Percentiles rank a stretch among this genome's conserved stretches.
Conservation (phyloP, 345 rosid species). For the Streptanthus diversifolius region DNA sequence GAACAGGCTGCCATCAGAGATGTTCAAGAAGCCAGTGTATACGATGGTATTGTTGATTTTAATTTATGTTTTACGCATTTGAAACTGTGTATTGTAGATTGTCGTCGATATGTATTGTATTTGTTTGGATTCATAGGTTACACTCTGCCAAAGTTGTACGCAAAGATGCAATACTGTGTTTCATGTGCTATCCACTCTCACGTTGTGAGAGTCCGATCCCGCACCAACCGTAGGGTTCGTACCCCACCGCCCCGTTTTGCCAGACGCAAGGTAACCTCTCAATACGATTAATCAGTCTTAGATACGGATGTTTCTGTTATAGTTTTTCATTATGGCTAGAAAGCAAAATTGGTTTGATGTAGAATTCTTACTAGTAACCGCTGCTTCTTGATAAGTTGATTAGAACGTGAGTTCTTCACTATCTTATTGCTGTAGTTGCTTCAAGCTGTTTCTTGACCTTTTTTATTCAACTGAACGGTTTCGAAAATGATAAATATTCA, state of each 20-base stretch:
- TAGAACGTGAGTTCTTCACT: too few relatives aligned
- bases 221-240: conserved; percentile 66
- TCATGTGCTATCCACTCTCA: conserved; percentile 94
- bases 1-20: conserved; percentile 93
- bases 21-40: conserved; percentile 82
- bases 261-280: conserved; percentile 60
- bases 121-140: conserved; percentile 40
- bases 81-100: not conserved
- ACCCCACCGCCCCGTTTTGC: conserved; percentile 82
- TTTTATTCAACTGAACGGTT: not conserved
- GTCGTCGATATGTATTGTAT: not conserved
- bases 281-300: too few relatives aligned
- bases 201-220: conserved; percentile 90
- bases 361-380: too few relatives aligned
- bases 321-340: too few relatives aligned
- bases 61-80: not conserved
- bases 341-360: too few relatives aligned
- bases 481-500: not conserved
- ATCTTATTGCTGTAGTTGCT: too few relatives aligned
- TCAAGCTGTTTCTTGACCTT: fast-evolving
- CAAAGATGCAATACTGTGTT: conserved; percentile 86
- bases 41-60: conserved; percentile 42
- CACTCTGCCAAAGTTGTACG: conserved; percentile 69
- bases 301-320: too few relatives aligned
- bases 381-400: too few relatives aligned